Evolutionary conservation across 257 asterid species (phyloP), one percentile per base, ranked within the genome.

Genomic region (Salvia splendens): DNA sequence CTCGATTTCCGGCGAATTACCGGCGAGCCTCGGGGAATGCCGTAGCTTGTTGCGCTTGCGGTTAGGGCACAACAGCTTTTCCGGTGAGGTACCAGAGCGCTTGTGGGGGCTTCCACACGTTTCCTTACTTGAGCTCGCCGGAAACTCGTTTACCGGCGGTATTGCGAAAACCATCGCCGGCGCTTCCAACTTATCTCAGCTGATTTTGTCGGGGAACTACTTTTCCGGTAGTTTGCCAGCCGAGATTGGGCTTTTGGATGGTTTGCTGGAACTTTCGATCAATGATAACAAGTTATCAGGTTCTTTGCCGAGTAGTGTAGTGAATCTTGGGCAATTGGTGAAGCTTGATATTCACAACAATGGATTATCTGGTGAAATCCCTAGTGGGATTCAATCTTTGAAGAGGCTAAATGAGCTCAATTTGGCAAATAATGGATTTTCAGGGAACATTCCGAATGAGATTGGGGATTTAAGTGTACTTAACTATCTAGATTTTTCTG

Each of bases 101-200:
- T 68, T 94, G 62, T 94, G 99, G 99, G 96, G 99, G 12, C 86
- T 94, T 46, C 99, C 98, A 0, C 98, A 82, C 73, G 86, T 91
- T 15, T 91, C 95, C 0, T 67, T 94, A 50, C 88, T 94, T 8
- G 99, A 94, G 83, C 89, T 94, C 60, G 11, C 75, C 1, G 83
- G 82, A 55, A 94, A 94, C 62, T 83, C 83, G 4, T 86, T 94
- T 38, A 78, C 96, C 0, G 99, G 99, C 36, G 86, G 79, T 32
- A 87, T 94, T 36, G 84, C 92, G 0, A 87, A 87, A 75, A 80
- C 86, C 52, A 70, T 94, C 8, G 91, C 90, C 5, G 81, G 96
- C 0, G 99, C 98, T 6, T 75, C 92, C 9, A 91, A 94, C 67
- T 72, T 94, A 53, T 88, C 99, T 17, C 87, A 85, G 75, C 66